Evolutionary conservation across 768 basidiomycete genomes (phyloP), one percentile per base, ranked within the genome.

Genomic region (Filobasidium floriforme): DNA sequence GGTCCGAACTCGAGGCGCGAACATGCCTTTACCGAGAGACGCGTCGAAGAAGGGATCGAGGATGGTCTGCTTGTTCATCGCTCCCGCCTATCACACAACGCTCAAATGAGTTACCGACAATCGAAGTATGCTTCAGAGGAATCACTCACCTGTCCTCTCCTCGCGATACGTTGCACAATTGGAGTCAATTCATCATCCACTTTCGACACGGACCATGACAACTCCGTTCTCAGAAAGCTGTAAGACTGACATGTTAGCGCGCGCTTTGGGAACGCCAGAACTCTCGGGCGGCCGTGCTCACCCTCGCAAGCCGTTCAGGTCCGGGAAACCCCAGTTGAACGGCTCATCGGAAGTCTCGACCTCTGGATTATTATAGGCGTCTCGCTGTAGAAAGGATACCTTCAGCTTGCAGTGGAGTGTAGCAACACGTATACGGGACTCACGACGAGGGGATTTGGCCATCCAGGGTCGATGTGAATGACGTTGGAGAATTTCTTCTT

Each of bases 241-340:
- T 24, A 24, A 41, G 41, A 12, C 14, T 40, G 22, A 62, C 10
- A 19, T 46, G 22, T 67, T 44, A 61, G 55, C 54, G 12, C 64
- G 61, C 24, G 54, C 26, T 65, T 46, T n/a, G 32, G 9, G 9
- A 37, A 37, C 32, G 32, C 32, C 37, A 26, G 9, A 14, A 29
- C 49, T 65, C n/a, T n/a, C n/a, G n/a, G n/a, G n/a, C n/a, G 41
- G 40, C 28, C 41, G 14, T 9, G 80, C 85, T 63, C 76, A 93
- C 90, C 83, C 79, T 69, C 92, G 86, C 62, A 99, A 84, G 1
- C 88, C 92, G 74, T 96, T 91, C 1, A 99, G 84, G 75, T 98
- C 96, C n/a, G 93, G 91, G 68, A 92, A 81, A 4, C 90, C 92
- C 94, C 94, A 99, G 72, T 91, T 90, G 77, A 99, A 98, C 0